Conservation (phyloP, 331 rosid genomes). For the Acacia pycnantha region DNA sequence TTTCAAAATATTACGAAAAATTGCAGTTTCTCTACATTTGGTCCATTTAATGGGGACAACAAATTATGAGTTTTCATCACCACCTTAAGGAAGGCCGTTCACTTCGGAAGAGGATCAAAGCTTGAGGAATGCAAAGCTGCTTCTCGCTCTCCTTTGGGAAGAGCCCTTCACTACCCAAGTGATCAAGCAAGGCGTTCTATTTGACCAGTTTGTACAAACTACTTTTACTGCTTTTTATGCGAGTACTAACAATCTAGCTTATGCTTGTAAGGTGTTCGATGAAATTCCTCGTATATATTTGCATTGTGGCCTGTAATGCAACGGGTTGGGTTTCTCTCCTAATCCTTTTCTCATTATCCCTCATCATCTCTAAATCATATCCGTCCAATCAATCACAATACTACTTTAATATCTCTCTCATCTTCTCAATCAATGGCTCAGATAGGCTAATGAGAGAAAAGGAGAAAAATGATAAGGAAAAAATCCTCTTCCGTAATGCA, state of each 20-base stretch:
- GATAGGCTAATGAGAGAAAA: too few species aligned
- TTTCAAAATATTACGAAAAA: too few species aligned
- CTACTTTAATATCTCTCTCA: too few species aligned
- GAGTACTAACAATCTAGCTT: slow-evolving; percentile 3
- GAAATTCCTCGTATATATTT: slow-evolving; percentile 45
- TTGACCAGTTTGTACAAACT: slow-evolving; percentile 61
- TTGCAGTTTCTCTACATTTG: too few species aligned
- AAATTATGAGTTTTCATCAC: neutral
- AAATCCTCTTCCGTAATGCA: too few species aligned
- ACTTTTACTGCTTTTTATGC: slow-evolving; percentile 50
- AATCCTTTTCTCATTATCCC: too few species aligned
- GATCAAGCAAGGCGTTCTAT: slow-evolving; percentile 45
- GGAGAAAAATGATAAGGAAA: too few species aligned
- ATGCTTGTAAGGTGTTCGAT: slow-evolving; percentile 27
- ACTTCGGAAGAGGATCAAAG: neutral
- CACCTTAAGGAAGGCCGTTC: neutral
- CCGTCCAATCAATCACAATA: too few species aligned
- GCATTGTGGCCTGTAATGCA: slow-evolving; percentile 60
- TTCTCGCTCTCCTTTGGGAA: slow-evolving; percentile 24
- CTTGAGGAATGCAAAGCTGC: slow-evolving; percentile 20
- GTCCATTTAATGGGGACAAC: neutral
- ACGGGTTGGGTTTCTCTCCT: too few species aligned
- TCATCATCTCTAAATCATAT: too few species aligned
- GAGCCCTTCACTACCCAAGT: slow-evolving; percentile 55
- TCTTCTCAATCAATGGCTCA: too few species aligned